Base-by-base conservation (phyloP, 2,329 filamentous ascomycete species). In the Paraphaeosphaeria minitans region DNA sequence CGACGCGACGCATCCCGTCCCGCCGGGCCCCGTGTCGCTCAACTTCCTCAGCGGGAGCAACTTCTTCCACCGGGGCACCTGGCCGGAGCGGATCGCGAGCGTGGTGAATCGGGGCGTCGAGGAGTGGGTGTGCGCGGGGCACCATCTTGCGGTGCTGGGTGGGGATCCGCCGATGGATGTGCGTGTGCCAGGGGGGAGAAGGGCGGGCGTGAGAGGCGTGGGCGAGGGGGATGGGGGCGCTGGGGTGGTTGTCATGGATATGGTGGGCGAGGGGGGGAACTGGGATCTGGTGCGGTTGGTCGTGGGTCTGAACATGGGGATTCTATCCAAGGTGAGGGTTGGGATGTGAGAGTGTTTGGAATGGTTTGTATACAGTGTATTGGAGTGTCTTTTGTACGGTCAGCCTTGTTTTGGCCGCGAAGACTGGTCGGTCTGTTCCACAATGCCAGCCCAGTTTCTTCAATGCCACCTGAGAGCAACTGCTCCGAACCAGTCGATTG, bases 1-100 rank as follows among this genome's bases (percentile, higher is more conserved):
- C 0, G 77, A 80, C 56, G 53, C 48, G 12, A 53, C 29, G 12
- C 72, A 74, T 62, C 80, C 75, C 46, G 79, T 82, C 47, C 81
- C 80, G 52, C 80, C 73, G 39, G 78, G 75, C 16, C 92, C 92
- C 0, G 84, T 97, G 66, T 96, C 90, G 69, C 81, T 98, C 77
- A 99, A 98, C 77, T 98, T 97, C 74, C 77, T 97, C 62, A 92
- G 85, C 66, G 95, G 89, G 0, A 94, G 90, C 76, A 97, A 97
- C 79, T 98, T 98, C 81, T 98, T 94, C 88, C 93, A 92, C 65
- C 83, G 89, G 1, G 87, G 86, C 56, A 97, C 93, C 77, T 99
- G 95, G 95, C 95, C 95, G 0, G 93, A 97, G 77, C 89, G 86
- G 71, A 92, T 99, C 74, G 94, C 95, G 1, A 89, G 87, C 21